Base-by-base conservation (phyloP, 805 yeast genomes). In the Candida maltosa region DNA sequence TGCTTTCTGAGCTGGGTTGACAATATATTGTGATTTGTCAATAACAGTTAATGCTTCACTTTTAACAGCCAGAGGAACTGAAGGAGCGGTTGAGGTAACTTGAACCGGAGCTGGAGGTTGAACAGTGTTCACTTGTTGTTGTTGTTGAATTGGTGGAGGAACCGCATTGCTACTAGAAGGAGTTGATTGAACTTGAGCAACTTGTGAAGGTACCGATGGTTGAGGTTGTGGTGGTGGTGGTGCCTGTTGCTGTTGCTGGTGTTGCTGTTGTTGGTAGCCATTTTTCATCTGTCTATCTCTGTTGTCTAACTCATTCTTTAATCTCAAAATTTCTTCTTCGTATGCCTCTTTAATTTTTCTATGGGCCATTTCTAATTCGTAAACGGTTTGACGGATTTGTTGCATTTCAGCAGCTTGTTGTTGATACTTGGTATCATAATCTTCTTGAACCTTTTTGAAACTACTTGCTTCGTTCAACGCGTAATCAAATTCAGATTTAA, bases 391-490 rank as follows among this genome's bases (percentile, higher is more conserved):
- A 52, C 96, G 78, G 39, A 91, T 88, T 58, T 86, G 95, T 56
- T 88, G 89, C 76, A 91, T 80, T 61, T 93, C 98, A 35, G 82
- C 84, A 38, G 87, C 81, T 62, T 91, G 97, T 64, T 89, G 97
- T 55, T 77, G 82, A 56, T 87, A 81, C 58, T 89, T 89, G 49
- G 83, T 69, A 61, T 91, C 97, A 49, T 80, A 86, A 57, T 89
- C 96, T 58, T 88, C 95, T 66, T 88, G 91, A 59, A 88, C 96
- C 59, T 86, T 78, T 51, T 91, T 78, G 62, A 80, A 86, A 45
- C 78, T 75, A 34, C 88, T 76, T 11, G 96, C 95, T 62, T 91
- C 97, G 53, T 78, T 79, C 44, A 85, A 75, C 33, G 89, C 83
- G 45, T 76, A 76, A 50, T 87, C 91, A 49, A 89, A 89, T 69